Evolutionary conservation across 805 yeast genomes (phyloP), one percentile per base, ranked within the genome.

Genomic region (Monosporozyma servazzii): DNA sequence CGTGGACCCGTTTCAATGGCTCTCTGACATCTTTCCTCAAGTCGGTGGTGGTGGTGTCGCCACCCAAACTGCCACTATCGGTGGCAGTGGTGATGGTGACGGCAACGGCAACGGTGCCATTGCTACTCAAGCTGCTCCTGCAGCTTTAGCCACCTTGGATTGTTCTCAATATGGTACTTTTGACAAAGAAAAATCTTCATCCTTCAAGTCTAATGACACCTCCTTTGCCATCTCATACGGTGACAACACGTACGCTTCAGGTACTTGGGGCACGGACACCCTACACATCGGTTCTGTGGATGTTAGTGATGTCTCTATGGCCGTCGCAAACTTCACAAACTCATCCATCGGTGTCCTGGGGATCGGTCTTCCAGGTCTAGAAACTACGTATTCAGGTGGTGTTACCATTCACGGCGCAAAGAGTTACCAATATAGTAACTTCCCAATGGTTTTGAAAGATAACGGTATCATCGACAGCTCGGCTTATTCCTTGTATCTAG

Each of bases 281-380:
- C 48, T 62, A n/a, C 63, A 69, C 8, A 63, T 77, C n/a, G 87
- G 78, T 2, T 96, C 93, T 39, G 52, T 68, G 2, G 58, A 62
- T 49, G 67, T 74, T 46, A 54, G 57, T 2, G 60, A 56, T 18
- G 46, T 59, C 13, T 53, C 59, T 9, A 60, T 66, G 49, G 72
- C 67, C 5, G 57, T 67, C 29, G 58, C 63, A 5, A 65, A 66
- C 17, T 59, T 54, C 46, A 66, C 72, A 1, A 58, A 61, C 27
- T 71, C 72, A 5, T 54, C 64, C 3, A 67, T 70, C 58, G 73
- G 73, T 52, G 67, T 88, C 53, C 80, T 81, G 46, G 80, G 77
- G 47, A 65, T 74, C 11, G 70, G 76, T 3, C 73, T 82, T 29
- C 69, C 77, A 11, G 84, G 80, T 23, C 74, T 85, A 50, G 95